A percentile compares a stretch with the other conserved stretches of the same genome.
phyloP scores from a whole-genome alignment of 176 grass and related monocot genomes.

The Bonia amplexicaulis region DNA sequence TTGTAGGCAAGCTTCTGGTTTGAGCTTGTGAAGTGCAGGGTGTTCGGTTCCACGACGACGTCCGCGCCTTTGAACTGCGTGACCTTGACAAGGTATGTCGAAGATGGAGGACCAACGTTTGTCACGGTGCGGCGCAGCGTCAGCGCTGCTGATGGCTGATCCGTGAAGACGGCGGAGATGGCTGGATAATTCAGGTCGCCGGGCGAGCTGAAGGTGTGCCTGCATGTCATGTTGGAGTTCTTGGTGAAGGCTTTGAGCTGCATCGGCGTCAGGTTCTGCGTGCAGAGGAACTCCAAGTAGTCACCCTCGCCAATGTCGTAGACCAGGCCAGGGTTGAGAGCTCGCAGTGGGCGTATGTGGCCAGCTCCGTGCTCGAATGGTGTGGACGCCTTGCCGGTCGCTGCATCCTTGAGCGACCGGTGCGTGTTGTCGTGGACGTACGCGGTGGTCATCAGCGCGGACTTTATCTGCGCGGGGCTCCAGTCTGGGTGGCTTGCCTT shows the following conservation, averaged over 20 bases:
- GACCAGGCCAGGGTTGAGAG: conserved; percentile 74
- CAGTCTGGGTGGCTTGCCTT: conserved; percentile 86
- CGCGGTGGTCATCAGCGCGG: conserved; percentile 93
- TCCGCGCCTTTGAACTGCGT: conserved; percentile 63
- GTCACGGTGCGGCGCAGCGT: conserved; percentile 69
- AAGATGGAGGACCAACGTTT: conserved; percentile 69
- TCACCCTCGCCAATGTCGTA: conserved; percentile 66
- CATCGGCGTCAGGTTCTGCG: conserved; percentile 64
- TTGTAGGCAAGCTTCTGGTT: conserved; percentile 85
- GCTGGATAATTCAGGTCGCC: conserved; percentile 89
- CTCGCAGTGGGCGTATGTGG: conserved; percentile 76
- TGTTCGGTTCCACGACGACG: conserved; percentile 59
- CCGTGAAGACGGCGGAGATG: conserved; percentile 67
- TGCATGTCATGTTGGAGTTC: conserved; percentile 73
- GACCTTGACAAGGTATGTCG: conserved; percentile 58
- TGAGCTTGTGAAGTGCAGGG: conserved; percentile 53
- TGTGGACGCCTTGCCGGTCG: conserved; percentile 67
- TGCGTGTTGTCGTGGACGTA: conserved; percentile 96
- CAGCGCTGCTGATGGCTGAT: conserved; percentile 33
- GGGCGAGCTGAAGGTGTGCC: conserved; percentile 52
- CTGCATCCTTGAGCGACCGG: conserved; percentile 53
- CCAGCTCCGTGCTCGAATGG: conserved; percentile 88
- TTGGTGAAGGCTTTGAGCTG: conserved; percentile 81
- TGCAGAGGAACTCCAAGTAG: conserved; percentile 93
- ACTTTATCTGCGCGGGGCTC: conserved; percentile 92